phyloP scores from a whole-genome alignment of 331 rosid genomes.

The Prunus yedoensis region DNA sequence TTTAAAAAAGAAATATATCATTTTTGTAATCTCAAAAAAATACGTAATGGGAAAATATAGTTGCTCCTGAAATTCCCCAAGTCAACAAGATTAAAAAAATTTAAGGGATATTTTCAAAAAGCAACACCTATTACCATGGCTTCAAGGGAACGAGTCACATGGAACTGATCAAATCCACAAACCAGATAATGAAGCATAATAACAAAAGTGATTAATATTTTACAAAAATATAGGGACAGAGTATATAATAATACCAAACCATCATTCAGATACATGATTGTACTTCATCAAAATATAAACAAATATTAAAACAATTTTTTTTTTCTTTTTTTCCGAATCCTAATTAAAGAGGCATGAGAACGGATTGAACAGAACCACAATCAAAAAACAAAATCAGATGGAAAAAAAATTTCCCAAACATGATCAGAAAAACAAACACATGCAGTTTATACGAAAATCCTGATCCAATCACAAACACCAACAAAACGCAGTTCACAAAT shows the following conservation, averaged over 20 bases:
- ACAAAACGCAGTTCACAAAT: not conserved
- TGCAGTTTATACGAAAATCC: not conserved
- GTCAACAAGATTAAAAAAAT: not conserved
- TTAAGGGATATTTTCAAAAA: not conserved
- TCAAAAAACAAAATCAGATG: not conserved
- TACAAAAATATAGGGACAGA: too few species aligned
- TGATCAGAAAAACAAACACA: not conserved
- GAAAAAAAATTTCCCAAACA: not conserved
- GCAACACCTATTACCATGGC: constrained; percentile 28
- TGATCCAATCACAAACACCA: not conserved
- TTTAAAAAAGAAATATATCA: not conserved
- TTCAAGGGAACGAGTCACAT: constrained; percentile 11
- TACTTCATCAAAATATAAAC: not conserved
- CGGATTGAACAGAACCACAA: not conserved
- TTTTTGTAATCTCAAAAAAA: not conserved
- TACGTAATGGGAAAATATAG: constrained; percentile 8
- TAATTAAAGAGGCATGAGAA: not conserved
- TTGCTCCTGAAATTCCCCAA: constrained; percentile 14
- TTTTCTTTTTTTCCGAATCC: not conserved
- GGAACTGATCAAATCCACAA: constrained; percentile 25
- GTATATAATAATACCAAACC: not conserved
- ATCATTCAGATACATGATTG: not conserved
- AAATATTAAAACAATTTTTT: not conserved
- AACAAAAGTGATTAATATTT: too few species aligned
- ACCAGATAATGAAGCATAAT: constrained; percentile 30